A percentile compares a stretch with the other conserved stretches of the same genome.
These are phyloP conservation scores for Cicer bijugum DNA, from an alignment of 306 rosid genomes.

Conservation along the genomic window DNA sequence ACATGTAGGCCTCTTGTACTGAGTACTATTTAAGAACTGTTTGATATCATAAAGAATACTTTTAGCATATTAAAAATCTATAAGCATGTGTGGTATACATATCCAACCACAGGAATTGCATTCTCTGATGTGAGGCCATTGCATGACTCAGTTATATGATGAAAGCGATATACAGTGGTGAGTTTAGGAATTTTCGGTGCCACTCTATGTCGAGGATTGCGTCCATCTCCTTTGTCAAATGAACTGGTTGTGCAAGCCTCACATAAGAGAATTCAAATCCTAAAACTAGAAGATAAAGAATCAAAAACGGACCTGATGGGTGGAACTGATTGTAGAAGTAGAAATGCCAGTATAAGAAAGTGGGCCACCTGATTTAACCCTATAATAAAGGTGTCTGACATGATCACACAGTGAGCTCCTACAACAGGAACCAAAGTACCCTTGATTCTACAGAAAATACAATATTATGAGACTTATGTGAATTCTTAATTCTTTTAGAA, in stretches of 20 bases:
- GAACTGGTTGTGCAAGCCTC: slow-evolving; percentile 9
- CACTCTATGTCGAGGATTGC: slow-evolving; percentile 11
- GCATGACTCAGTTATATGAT: slow-evolving; percentile 13
- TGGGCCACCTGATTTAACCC: slow-evolving; percentile 68
- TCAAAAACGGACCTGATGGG: slow-evolving; percentile 61
- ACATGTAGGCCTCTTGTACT: slow-evolving; percentile 72
- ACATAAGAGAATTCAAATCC: slow-evolving; percentile 40
- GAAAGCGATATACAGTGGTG: neutral
- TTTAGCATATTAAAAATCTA: slow-evolving; percentile 12
- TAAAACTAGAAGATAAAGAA: slow-evolving; percentile 26
- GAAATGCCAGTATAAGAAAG: slow-evolving; percentile 65
- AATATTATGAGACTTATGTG: slow-evolving; percentile 36
- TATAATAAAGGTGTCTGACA: slow-evolving; percentile 69
- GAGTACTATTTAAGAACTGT: slow-evolving; percentile 52
- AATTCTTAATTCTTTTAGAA: slow-evolving; percentile 35
- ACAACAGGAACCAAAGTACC: slow-evolving; percentile 58
- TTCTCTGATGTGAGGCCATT: slow-evolving; percentile 24
- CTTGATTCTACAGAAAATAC: slow-evolving; percentile 58
- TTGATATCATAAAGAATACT: slow-evolving; percentile 38
- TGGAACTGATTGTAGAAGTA: slow-evolving; percentile 53
- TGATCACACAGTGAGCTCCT: slow-evolving; percentile 75
- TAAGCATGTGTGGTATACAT: slow-evolving; percentile 20
- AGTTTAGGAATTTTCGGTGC: slow-evolving; percentile 1
- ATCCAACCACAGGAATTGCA: slow-evolving; percentile 26
- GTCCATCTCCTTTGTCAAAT: slow-evolving; percentile 27